Evolutionary conservation across 106 monocot genomes (phyloP).

Genomic region (Dendrobium huoshanense): DNA sequence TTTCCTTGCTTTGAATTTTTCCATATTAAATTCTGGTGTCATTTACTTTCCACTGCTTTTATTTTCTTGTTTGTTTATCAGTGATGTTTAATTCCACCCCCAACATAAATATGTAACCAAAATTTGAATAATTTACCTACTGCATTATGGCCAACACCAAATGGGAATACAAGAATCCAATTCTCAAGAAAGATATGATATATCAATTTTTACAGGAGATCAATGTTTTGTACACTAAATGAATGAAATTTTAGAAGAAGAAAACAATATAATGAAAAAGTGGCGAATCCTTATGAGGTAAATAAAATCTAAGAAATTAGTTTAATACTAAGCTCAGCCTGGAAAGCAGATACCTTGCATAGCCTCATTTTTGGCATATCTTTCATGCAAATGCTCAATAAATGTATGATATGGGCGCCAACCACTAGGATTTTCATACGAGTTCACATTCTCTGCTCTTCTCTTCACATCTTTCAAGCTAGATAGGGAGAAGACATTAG

Average conservation of each 20-base stretch:
- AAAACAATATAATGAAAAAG: background rate
- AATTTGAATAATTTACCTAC: too few species aligned
- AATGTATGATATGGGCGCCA: slow-evolving; percentile 79
- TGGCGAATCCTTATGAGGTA: background rate
- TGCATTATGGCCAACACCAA: too few species aligned
- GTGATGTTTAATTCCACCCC: too few species aligned
- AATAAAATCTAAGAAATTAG: background rate
- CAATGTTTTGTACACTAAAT: background rate
- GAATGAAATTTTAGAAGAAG: background rate
- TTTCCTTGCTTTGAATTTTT: too few species aligned
- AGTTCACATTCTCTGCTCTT: slow-evolving; percentile 63
- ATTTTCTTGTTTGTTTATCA: too few species aligned
- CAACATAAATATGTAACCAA: too few species aligned
- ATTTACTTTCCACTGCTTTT: too few species aligned
- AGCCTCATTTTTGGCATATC: slow-evolving; percentile 65
- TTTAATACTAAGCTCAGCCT: background rate
- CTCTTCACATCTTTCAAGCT: slow-evolving; percentile 78
- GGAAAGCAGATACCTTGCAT: slow-evolving; percentile 42
- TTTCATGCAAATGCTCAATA: slow-evolving; percentile 62
- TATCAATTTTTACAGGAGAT: background rate
- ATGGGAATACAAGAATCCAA: too few species aligned
- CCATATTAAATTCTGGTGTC: too few species aligned
- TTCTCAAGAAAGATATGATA: too few species aligned
- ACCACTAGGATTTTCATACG: slow-evolving; percentile 68
- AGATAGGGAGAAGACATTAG: slow-evolving; percentile 9